Conservation (phyloP, 73 alveolate species). For the Paramecium tetraurelia region DNA sequence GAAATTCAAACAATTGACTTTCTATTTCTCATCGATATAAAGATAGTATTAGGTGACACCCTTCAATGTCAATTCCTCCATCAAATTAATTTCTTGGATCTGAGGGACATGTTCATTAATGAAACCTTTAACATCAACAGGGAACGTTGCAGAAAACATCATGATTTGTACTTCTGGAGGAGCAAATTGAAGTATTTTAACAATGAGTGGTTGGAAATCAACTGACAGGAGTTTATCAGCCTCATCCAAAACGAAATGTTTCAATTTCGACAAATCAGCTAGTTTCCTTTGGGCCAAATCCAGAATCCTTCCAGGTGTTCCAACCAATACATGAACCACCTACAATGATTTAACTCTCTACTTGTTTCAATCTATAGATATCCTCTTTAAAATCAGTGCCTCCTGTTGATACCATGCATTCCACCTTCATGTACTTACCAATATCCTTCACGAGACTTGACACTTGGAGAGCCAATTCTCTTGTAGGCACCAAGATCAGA, state of each 20-base stretch:
- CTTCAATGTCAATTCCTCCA: constrained; percentile 96
- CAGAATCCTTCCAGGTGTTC: constrained; percentile 80
- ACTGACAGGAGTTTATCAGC: constrained; percentile 97
- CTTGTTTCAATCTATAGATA: constrained; percentile 81
- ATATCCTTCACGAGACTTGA: constrained; percentile 83
- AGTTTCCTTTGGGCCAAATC: constrained; percentile 88
- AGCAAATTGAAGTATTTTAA: constrained; percentile 77
- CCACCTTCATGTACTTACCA: constrained; percentile 85
- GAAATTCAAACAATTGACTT: constrained; percentile 60
- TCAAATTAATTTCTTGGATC: constrained; percentile 88
- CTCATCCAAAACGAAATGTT: constrained; percentile 93
- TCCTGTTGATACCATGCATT: constrained; percentile 98
- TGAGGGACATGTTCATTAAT: constrained; percentile 84
- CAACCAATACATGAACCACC: constrained; percentile 91
- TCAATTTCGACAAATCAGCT: constrained; percentile 81
- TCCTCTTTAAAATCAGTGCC: constrained; percentile 97
- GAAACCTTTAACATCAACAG: constrained; percentile 89
- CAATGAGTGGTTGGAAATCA: constrained; percentile 89
- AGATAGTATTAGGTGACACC: constrained; percentile 98
- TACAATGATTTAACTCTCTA: not conserved
- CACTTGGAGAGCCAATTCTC: constrained; percentile 96
- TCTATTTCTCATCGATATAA: constrained; percentile 90
- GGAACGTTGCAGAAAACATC: constrained; percentile 98
- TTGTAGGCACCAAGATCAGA: constrained; percentile 90
- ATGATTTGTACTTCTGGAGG: constrained; percentile 88